Conservation (phyloP, 1,284 basidiomycete species). For the Ganoderma sinense region DNA sequence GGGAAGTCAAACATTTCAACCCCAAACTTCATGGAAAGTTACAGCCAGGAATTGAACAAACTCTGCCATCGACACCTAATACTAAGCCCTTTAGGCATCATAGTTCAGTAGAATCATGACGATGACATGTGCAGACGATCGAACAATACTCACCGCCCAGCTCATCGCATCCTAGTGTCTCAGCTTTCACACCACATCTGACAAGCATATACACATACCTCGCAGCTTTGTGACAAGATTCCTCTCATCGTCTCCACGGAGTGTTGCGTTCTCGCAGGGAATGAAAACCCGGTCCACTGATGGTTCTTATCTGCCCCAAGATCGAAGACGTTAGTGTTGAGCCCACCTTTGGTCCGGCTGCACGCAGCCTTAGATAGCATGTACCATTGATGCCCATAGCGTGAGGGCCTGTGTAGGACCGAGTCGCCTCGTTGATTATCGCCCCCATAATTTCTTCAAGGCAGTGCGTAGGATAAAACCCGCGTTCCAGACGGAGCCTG, state of each 20-base stretch:
- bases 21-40: background rate
- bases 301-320: constrained; percentile 14
- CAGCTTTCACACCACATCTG: constrained; percentile 9
- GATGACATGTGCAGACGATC: background rate
- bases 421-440: constrained; percentile 30
- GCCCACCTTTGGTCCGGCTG: constrained; percentile 15
- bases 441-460: constrained; percentile 35
- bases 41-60: background rate
- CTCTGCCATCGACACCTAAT: background rate
- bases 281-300: constrained; percentile 19
- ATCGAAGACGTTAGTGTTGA: constrained; percentile 19
- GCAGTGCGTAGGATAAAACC: constrained; percentile 34
- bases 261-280: constrained; percentile 13
- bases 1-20: background rate
- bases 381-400: constrained; percentile 23
- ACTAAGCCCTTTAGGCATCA: background rate
- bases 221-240: constrained; percentile 5
- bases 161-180: background rate
- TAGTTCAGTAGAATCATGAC: background rate
- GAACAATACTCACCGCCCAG: constrained; percentile 1
- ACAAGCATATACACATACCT: background rate
- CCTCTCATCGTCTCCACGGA: background rate
- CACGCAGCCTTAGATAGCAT: constrained; percentile 4
- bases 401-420: constrained; percentile 30
- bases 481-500: constrained; percentile 35